Conservation (phyloP, 1,284 basidiomycete species). For the Spongiforma sp. region DNA sequence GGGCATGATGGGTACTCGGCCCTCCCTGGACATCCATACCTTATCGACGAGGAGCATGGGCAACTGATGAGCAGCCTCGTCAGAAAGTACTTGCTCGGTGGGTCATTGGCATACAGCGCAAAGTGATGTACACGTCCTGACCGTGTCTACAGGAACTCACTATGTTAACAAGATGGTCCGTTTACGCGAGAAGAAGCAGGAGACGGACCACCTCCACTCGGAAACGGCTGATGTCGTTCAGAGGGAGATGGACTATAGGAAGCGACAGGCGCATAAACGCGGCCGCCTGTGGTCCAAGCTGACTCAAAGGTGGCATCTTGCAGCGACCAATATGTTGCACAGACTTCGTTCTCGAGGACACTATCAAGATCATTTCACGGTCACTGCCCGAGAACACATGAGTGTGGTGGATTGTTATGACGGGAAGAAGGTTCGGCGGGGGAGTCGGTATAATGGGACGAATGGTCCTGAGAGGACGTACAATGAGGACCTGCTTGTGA, state of each 20-base stretch:
- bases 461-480: conserved; percentile 34
- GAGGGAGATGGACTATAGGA: conserved; percentile 44
- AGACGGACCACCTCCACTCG: conserved; percentile 40
- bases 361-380: conserved; percentile 64
- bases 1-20: conserved; percentile 84
- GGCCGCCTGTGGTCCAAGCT: conserved; percentile 28
- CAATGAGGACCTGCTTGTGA: conserved; percentile 64
- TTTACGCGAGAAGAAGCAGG: conserved; percentile 34
- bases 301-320: conserved; percentile 54
- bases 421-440: conserved; percentile 52
- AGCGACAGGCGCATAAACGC: conserved; percentile 15
- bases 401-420: conserved; percentile 75
- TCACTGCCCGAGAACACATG: conserved; percentile 79
- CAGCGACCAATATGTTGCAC: conserved; percentile 49
- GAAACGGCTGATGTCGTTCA: conserved; percentile 49
- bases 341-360: conserved; percentile 54
- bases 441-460: conserved; percentile 31
- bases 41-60: conserved; percentile 88
- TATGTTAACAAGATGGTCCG: conserved; percentile 68
- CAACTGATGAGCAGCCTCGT: conserved; percentile 86
- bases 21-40: conserved; percentile 68
- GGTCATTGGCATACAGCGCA: conserved; percentile 22
- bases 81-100: conserved; percentile 86
- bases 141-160: conserved; percentile 54
- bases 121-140: background rate